Base-by-base conservation (phyloP, 169 alveolate species). In the Neospora caninum region DNA sequence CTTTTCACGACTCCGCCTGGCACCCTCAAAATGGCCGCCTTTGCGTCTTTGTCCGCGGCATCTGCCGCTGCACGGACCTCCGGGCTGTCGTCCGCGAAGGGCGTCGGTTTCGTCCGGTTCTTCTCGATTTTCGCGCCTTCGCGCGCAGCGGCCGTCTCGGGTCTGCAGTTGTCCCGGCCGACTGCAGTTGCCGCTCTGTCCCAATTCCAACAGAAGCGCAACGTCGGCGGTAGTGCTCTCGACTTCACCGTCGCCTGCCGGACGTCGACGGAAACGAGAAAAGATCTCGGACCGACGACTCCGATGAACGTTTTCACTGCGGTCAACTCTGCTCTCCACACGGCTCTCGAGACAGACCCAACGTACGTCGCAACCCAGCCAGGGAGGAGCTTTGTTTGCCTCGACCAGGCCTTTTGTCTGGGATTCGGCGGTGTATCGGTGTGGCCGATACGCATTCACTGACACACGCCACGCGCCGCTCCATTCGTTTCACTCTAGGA, bases 241-340 rank as follows among this genome's bases (percentile, higher is more conserved):
- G 94, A 91, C 73, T 88, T 80, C 73, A 91, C 94, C 6, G 73
- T 91, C 27, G 94, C 94, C 86, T 91, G 94, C 94, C 91, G 91
- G 58, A 91, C 94, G 27, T 54, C 94, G 22, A 80, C 94, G 6
- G 58, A 43, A 0, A 73, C 91, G 39, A 34, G 94, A 34, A 89
- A 80, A 31, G 88, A 92, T 83, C 41, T 82, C 64, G 96, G 94
- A 38, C 93, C 95, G 27, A 91, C 96, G 22, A 93, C 96, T 96
- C 94, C 97, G 95, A 96, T 97, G 99, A 98, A 98, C 96, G 97
- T 99, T 97, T 98, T 98, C 93, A 95, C 98, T 78, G 99, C 99
- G 38, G 98, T 99, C 87, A 97, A 97, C 96, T 97, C 98, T 87
- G 99, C 99, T 53, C 95, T 99, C 95, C 99, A 98, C 96, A 97